phyloP scores from a whole-genome alignment of 1,139 yeast genomes.

The Saccharomyces hybrid region DNA sequence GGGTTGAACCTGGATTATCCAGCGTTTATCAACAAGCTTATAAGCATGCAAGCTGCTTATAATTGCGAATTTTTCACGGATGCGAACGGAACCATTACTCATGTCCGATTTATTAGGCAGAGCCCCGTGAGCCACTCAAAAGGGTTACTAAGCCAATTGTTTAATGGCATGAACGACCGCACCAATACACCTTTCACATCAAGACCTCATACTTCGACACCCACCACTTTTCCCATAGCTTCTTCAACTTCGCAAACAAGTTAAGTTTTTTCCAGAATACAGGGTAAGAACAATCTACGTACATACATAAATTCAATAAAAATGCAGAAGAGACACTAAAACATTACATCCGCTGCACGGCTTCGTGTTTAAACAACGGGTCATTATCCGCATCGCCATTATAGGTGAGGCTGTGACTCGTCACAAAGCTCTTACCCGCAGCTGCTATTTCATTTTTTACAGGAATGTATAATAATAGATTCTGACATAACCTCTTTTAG shows the following conservation, averaged over 20 bases:
- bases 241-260: background rate
- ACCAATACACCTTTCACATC: background rate
- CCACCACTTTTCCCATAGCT: background rate
- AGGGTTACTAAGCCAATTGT: background rate
- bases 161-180: background rate
- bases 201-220: background rate
- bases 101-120: slow-evolving; percentile 17
- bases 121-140: background rate
- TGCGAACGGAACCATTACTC: slow-evolving; percentile 21
- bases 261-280: background rate
- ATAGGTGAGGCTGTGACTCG: background rate
- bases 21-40: slow-evolving; percentile 17
- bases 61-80: slow-evolving; percentile 21
- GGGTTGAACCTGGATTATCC: slow-evolving; percentile 16
- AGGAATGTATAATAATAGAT: background rate
- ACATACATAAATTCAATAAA: background rate
- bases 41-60: slow-evolving; percentile 18
- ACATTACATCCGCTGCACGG: background rate
- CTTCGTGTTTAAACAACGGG: background rate
- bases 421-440: background rate
- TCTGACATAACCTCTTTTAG: background rate
- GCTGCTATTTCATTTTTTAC: background rate
- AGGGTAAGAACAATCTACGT: background rate
- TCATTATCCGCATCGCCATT: background rate
- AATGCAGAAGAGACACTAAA: background rate